phyloP scores from a whole-genome alignment of 2,329 filamentous ascomycete species.

The Botryotinia calthae region DNA sequence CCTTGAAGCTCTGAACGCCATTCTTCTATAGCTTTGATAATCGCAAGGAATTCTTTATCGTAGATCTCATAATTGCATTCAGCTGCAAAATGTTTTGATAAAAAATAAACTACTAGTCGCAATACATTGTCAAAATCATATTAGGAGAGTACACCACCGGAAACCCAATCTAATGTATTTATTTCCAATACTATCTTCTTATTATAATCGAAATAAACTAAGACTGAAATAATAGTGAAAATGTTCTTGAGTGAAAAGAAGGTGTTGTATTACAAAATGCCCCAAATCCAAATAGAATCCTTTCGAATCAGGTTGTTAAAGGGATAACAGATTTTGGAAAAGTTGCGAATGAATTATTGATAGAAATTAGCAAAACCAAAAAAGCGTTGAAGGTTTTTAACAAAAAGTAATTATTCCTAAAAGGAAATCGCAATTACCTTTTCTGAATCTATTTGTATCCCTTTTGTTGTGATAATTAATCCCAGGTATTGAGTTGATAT shows the following conservation, averaged over 20 bases:
- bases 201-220: background rate
- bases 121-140: background rate
- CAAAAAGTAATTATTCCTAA: too few species aligned
- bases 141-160: fast-evolving
- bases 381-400: too few species aligned
- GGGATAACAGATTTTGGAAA: too few species aligned
- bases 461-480: too few species aligned
- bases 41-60: background rate
- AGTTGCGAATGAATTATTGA: too few species aligned
- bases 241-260: background rate
- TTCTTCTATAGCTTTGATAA: background rate
- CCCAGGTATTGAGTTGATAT: too few species aligned
- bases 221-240: background rate
- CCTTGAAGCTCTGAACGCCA: background rate
- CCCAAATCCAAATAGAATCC: too few species aligned
- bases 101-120: background rate
- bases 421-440: too few species aligned
- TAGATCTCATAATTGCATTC: background rate
- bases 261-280: too few species aligned
- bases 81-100: fast-evolving
- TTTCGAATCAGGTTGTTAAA: too few species aligned
- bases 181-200: background rate
- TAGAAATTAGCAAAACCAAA: too few species aligned
- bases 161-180: fast-evolving
- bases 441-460: too few species aligned